phyloP scores from a whole-genome alignment of 164 flowering plant species.

The Aristolochia contorta region DNA sequence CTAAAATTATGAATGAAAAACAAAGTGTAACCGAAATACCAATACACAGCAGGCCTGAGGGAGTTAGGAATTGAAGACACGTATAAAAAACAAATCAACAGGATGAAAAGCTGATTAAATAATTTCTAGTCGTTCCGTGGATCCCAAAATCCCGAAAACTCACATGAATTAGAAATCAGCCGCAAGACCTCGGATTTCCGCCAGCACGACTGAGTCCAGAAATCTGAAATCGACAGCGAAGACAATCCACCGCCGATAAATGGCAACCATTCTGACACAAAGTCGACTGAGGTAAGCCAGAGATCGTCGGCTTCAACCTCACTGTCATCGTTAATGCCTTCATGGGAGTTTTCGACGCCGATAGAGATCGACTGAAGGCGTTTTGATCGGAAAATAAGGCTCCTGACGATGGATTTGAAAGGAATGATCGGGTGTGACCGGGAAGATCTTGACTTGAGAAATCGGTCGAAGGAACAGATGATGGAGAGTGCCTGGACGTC shows the following conservation, averaged over 20 bases:
- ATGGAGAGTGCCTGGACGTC: constrained; percentile 29
- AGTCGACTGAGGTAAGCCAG: constrained; percentile 24
- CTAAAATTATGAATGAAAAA: too few relatives aligned
- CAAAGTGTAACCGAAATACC: too few relatives aligned
- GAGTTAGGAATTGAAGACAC: too few relatives aligned
- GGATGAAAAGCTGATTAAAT: neutral
- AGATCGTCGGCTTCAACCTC: constrained; percentile 24
- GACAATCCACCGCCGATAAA: constrained; percentile 15
- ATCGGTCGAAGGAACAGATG: constrained; percentile 27
- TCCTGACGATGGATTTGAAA: constrained; percentile 27
- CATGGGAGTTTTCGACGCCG: constrained; percentile 25
- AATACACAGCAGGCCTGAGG: too few relatives aligned
- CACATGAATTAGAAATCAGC: constrained; percentile 31
- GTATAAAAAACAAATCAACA: neutral
- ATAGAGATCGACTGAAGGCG: constrained; percentile 21
- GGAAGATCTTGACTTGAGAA: constrained; percentile 23
- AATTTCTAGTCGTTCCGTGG: neutral
- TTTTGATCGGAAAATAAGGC: constrained; percentile 9
- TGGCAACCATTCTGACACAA: constrained; percentile 35
- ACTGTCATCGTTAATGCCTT: constrained; percentile 19
- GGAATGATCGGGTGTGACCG: constrained; percentile 22
- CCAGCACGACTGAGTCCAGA: constrained; percentile 48
- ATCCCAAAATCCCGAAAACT: constrained; percentile 5
- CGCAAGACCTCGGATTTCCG: constrained; percentile 23
- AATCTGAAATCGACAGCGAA: constrained; percentile 30